These are phyloP conservation scores for Pythium phragmiticola DNA, from an alignment of 352 stramenopile genomes.

Conservation along the genomic window DNA sequence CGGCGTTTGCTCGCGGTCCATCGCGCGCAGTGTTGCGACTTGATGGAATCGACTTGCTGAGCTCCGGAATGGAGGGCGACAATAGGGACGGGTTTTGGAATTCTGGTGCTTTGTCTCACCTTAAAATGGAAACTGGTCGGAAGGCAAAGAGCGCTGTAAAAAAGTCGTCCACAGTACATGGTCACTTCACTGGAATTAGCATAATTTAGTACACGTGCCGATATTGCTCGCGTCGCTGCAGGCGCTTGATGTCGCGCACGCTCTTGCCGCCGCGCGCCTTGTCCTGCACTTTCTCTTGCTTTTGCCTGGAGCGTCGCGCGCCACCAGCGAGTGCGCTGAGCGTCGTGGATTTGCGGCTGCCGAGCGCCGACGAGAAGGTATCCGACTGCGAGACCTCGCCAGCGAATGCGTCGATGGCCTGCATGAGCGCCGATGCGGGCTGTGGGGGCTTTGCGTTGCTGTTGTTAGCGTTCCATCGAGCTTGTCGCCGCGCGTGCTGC, in stretches of 20 bases:
- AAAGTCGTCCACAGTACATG: not conserved
- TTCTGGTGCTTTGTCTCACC: not conserved
- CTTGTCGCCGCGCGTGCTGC: conserved; percentile 31
- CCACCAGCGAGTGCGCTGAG: conserved; percentile 21
- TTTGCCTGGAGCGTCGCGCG: conserved; percentile 47
- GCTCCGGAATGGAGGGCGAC: not conserved
- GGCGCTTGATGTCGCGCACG: conserved; percentile 37
- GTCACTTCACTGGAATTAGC: not conserved
- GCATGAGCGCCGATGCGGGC: conserved; percentile 48
- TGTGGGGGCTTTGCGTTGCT: conserved; percentile 12
- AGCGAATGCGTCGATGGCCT: conserved; percentile 64
- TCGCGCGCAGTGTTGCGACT: conserved; percentile 18
- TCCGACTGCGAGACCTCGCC: conserved; percentile 45
- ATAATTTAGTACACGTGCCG: conserved; percentile 51
- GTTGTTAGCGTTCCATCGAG: conserved; percentile 22
- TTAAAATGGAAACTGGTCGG: not conserved
- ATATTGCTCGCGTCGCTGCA: conserved; percentile 62
- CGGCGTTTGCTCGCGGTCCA: conserved; percentile 74
- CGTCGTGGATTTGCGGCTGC: conserved; percentile 5
- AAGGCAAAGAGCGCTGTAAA: not conserved
- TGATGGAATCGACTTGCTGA: not conserved
- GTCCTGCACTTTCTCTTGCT: conserved; percentile 48
- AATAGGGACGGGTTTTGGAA: conserved; percentile 4
- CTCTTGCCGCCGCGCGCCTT: conserved; percentile 32
- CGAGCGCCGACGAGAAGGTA: conserved; percentile 24